phyloP scores from a whole-genome alignment of 2,329 filamentous ascomycete genomes.

The Exophiala sp. region DNA sequence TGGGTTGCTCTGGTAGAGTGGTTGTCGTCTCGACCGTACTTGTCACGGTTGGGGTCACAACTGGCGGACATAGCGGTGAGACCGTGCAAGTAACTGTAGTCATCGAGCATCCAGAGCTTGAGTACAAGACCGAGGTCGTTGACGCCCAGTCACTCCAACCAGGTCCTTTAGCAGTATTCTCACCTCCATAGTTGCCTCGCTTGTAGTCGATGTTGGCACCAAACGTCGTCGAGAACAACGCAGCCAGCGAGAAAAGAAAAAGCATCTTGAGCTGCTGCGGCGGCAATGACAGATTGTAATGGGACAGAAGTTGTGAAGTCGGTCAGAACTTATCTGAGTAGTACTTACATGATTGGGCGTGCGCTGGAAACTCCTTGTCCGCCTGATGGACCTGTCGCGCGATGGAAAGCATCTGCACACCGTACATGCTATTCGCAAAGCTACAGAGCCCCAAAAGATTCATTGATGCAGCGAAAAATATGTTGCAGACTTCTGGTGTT shows the following conservation, averaged over 20 bases:
- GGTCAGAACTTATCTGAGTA: background rate
- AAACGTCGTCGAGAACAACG: background rate
- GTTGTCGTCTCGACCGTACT: background rate
- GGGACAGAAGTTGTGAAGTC: background rate
- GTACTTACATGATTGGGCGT: background rate
- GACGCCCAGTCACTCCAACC: background rate
- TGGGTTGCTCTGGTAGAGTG: too few species aligned
- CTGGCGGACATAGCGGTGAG: background rate
- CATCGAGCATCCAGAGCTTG: background rate
- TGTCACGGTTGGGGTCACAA: background rate
- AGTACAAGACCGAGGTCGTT: background rate
- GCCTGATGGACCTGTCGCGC: background rate
- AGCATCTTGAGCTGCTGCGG: background rate
- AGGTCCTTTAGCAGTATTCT: background rate
- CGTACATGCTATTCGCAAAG: background rate
- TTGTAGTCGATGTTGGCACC: background rate
- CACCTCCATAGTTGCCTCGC: background rate
- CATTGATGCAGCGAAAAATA: background rate
- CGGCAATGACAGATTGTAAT: background rate
- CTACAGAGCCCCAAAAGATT: background rate
- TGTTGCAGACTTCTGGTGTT: background rate
- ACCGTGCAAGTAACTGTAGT: background rate
- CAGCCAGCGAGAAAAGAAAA: background rate
- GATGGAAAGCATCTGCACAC: background rate
- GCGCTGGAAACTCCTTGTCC: background rate